A percentile compares a stretch with the other conserved stretches of the same genome.
These are phyloP conservation scores for Trichoderma pleuroti DNA, from an alignment of 2,329 filamentous ascomycete genomes.

Conservation along the genomic window DNA sequence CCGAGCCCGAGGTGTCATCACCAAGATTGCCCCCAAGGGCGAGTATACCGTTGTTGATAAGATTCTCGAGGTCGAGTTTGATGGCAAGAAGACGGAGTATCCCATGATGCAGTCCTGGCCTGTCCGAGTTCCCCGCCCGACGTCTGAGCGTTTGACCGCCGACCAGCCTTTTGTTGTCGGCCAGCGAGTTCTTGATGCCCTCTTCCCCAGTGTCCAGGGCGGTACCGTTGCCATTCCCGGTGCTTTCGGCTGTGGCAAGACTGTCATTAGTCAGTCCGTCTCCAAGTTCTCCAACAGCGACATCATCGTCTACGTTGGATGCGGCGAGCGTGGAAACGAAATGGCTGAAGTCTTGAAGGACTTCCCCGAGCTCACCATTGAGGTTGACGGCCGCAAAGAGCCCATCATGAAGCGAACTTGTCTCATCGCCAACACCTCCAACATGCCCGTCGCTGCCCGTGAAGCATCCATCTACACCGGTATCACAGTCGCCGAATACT, in stretches of 20 bases:
- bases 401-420: slow-evolving; percentile 99
- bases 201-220: slow-evolving; percentile 95
- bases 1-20: slow-evolving; percentile 86
- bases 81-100: slow-evolving; percentile 90
- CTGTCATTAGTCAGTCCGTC: slow-evolving; percentile 95
- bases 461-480: slow-evolving; percentile 98
- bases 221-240: slow-evolving; percentile 97
- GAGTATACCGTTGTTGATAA: slow-evolving; percentile 93
- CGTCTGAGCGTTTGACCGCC: slow-evolving; percentile 86
- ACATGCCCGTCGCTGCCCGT: slow-evolving; percentile 98
- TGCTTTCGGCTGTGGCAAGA: slow-evolving; percentile 98
- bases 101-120: slow-evolving; percentile 99
- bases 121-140: slow-evolving; percentile 89
- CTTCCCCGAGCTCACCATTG: slow-evolving; percentile 96
- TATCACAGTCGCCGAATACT: slow-evolving; percentile 93
- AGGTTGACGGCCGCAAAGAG: slow-evolving; percentile 89
- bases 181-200: slow-evolving; percentile 90
- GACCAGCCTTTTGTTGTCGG: slow-evolving; percentile 92
- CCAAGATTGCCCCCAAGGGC: slow-evolving; percentile 82
- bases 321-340: slow-evolving; percentile 92
- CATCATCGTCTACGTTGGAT: slow-evolving; percentile 95
- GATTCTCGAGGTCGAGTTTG: slow-evolving; percentile 93
- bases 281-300: slow-evolving; percentile 99
- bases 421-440: slow-evolving; percentile 97
- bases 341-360: slow-evolving; percentile 99